phyloP scores from a whole-genome alignment of 805 yeast genomes.

The Myxozyma vanderwaltii region DNA sequence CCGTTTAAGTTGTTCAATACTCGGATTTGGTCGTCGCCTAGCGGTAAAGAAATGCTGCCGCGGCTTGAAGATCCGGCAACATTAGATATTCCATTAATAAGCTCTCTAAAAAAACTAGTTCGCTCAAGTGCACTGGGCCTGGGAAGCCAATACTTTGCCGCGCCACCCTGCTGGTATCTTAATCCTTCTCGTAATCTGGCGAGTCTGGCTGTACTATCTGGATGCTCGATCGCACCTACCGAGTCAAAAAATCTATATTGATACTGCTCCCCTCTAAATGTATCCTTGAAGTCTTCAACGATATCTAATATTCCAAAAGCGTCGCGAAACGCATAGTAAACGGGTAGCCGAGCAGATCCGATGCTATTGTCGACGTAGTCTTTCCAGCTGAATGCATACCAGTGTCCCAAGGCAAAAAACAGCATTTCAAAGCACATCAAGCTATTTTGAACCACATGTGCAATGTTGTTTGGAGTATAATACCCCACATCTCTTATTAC shows the following conservation, averaged over 20 bases:
- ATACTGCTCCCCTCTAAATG: conserved; percentile 70
- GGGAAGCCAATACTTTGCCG: conserved; percentile 79
- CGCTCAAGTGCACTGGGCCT: conserved; percentile 18
- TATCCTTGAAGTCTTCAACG: conserved; percentile 69
- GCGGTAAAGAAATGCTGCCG: conserved; percentile 12
- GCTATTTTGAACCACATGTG: conserved; percentile 72
- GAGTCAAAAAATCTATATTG: conserved; percentile 84
- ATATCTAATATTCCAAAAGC: conserved; percentile 77
- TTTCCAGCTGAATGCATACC: conserved; percentile 76
- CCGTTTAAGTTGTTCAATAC: background rate
- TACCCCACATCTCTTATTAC: conserved; percentile 41
- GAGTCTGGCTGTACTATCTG: conserved; percentile 62
- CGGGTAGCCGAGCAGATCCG: conserved; percentile 65
- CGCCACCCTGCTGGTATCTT: conserved; percentile 77
- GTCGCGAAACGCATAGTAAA: conserved; percentile 69
- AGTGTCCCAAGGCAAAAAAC: conserved; percentile 85
- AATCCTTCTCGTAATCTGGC: conserved; percentile 80
- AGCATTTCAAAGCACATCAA: conserved; percentile 80
- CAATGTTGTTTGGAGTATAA: conserved; percentile 45
- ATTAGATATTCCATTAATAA: conserved; percentile 5
- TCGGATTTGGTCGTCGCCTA: background rate
- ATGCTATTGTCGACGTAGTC: conserved; percentile 71
- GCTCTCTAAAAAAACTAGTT: background rate
- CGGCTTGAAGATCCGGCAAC: conserved; percentile 10
- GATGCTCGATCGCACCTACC: conserved; percentile 71